Evolutionary conservation across 176 grass and related monocot genomes (phyloP).

Genomic region (Oryza brachyantha): DNA sequence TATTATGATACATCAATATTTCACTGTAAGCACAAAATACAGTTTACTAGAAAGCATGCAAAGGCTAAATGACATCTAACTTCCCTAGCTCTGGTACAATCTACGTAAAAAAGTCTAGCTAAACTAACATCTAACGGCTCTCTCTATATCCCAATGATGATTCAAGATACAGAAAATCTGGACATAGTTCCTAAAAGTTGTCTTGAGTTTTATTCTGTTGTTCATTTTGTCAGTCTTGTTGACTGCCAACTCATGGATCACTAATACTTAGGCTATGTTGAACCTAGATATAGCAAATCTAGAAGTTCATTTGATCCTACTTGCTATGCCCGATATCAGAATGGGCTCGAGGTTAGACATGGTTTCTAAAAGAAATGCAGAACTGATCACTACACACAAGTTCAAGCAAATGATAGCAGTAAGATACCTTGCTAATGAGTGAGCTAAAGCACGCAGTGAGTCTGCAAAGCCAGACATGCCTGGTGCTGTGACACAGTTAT

Average conservation of each 20-base stretch:
- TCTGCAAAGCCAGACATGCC: slow-evolving; percentile 62
- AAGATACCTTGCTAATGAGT: slow-evolving; percentile 73
- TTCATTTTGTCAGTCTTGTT: neutral
- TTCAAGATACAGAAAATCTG: neutral
- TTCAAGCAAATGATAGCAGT: neutral
- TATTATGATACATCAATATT: neutral
- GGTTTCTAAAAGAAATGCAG: neutral
- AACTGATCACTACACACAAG: neutral
- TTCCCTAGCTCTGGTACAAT: no score
- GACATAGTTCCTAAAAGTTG: neutral
- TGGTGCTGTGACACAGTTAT: slow-evolving; percentile 58
- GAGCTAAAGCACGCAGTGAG: slow-evolving; percentile 74
- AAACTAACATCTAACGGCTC: neutral
- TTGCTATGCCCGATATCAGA: neutral
- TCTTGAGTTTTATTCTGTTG: neutral
- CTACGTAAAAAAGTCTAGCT: neutral
- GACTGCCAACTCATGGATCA: neutral
- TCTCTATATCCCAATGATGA: neutral
- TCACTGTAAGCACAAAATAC: neutral
- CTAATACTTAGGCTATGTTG: neutral
- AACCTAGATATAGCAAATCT: no score
- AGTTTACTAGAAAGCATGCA: neutral
- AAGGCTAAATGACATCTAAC: no score
- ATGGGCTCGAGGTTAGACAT: neutral
- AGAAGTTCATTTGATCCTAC: neutral